A percentile compares a stretch with the other conserved stretches of the same genome.
These are phyloP conservation scores for Trichoderma brevicompactum DNA, from an alignment of 2,329 filamentous ascomycete genomes.

Conservation along the genomic window DNA sequence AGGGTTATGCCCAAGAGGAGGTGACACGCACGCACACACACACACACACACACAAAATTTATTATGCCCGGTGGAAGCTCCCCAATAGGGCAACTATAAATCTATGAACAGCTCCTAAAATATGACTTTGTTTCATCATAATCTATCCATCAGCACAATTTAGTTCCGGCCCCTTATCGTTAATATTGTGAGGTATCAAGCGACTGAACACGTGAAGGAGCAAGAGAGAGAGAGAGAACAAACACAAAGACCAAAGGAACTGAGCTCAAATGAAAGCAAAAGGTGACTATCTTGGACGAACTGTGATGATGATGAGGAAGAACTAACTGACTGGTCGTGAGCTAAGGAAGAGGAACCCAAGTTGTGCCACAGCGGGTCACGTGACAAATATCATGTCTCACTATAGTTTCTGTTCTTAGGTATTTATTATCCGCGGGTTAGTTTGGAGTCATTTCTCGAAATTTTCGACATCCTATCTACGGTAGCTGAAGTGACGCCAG, in stretches of 20 bases:
- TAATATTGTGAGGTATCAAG: too few relatives aligned
- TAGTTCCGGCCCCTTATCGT: neutral
- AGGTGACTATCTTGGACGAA: too few relatives aligned
- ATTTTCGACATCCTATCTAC: slow-evolving; percentile 18
- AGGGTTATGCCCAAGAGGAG: too few relatives aligned
- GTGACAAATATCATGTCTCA: neutral
- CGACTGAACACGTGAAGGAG: too few relatives aligned
- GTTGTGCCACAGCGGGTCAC: too few relatives aligned
- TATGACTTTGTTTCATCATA: neutral
- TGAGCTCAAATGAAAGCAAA: too few relatives aligned
- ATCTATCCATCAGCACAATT: neutral
- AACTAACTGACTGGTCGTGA: too few relatives aligned
- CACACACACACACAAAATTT: neutral
- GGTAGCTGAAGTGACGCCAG: slow-evolving; percentile 12
- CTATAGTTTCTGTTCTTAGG: neutral
- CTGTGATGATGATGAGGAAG: too few relatives aligned
- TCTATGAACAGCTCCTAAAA: neutral
- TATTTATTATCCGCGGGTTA: neutral
- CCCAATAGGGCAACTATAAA: slow-evolving; percentile 3
- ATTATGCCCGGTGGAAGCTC: neutral
- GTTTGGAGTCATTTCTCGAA: slow-evolving; percentile 14
- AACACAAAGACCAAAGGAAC: too few relatives aligned
- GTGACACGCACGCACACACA: too few relatives aligned
- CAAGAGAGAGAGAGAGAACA: too few relatives aligned
- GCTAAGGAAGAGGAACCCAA: too few relatives aligned